These are phyloP conservation scores for Zasmidium cellare DNA, from an alignment of 2,329 filamentous ascomycete species.

Conservation along the genomic window DNA sequence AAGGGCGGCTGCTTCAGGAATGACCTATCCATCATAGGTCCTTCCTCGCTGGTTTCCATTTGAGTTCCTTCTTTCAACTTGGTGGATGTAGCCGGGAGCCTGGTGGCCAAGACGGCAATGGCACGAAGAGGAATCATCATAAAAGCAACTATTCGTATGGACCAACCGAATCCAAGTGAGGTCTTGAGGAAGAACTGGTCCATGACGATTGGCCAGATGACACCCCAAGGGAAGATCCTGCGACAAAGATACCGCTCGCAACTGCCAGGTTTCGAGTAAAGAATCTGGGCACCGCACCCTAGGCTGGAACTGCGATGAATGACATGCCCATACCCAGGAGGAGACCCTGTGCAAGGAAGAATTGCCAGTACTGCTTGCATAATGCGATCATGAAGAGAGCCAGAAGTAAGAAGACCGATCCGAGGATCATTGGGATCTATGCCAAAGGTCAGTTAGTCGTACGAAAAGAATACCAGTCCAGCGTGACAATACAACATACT, in stretches of 20 bases:
- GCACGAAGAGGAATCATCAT: conserved; percentile 39
- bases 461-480: too few relatives aligned
- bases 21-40: conserved; percentile 19
- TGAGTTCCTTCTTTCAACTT: not conserved
- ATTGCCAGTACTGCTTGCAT: conserved; percentile 52
- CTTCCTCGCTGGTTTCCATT: not conserved
- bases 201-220: conserved; percentile 41
- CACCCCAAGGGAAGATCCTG: conserved; percentile 54
- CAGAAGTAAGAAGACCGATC: conserved; percentile 37
- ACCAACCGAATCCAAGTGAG: conserved; percentile 54
- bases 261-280: conserved; percentile 51
- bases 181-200: conserved; percentile 21
- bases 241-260: conserved; percentile 42
- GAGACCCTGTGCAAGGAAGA: conserved; percentile 54
- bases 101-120: not conserved
- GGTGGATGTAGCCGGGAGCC: not conserved
- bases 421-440: conserved; percentile 18
- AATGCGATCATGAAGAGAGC: conserved; percentile 51
- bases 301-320: conserved; percentile 46
- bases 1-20: conserved; percentile 24
- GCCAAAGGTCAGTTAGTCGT: not conserved
- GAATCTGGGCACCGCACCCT: conserved; percentile 46
- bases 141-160: conserved; percentile 53
- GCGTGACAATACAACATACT: not conserved
- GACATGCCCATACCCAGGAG: conserved; percentile 45